A percentile compares a stretch with the other conserved stretches of the same genome.
phyloP scores from a whole-genome alignment of 768 basidiomycete genomes.

The Leccinum aurantiacum region DNA sequence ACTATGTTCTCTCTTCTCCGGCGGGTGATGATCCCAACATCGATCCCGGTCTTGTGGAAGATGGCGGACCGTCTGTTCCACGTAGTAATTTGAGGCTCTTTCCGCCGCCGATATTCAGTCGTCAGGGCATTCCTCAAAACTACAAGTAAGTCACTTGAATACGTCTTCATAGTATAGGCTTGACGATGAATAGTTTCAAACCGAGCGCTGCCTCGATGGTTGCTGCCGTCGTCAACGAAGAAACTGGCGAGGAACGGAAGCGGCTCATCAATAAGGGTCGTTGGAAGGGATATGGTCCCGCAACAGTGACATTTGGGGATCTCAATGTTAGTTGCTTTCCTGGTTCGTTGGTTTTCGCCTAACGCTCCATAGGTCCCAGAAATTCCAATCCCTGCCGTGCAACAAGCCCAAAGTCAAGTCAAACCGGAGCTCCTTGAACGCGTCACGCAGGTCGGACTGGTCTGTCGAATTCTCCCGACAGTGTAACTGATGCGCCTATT shows the following conservation, averaged over 20 bases:
- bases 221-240: slow-evolving; percentile 64
- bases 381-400: slow-evolving; percentile 59
- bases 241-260: slow-evolving; percentile 78
- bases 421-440: slow-evolving; percentile 55
- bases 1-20: slow-evolving; percentile 45
- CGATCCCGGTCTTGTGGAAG: slow-evolving; percentile 45
- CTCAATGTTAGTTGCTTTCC: slow-evolving; percentile 34
- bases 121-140: slow-evolving; percentile 73
- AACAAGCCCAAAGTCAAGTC: slow-evolving; percentile 55
- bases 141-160: slow-evolving; percentile 60
- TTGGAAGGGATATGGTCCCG: slow-evolving; percentile 83
- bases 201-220: slow-evolving; percentile 72
- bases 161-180: background rate
- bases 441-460: slow-evolving; percentile 47
- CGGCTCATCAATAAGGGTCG: slow-evolving; percentile 82
- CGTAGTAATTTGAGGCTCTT: slow-evolving; percentile 70
- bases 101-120: slow-evolving; percentile 88
- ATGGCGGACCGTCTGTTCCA: slow-evolving; percentile 20
- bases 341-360: background rate
- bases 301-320: slow-evolving; percentile 67
- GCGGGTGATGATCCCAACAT: slow-evolving; percentile 42
- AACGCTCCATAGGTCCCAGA: slow-evolving; percentile 54
- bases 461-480: slow-evolving; percentile 7
- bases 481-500: slow-evolving; percentile 2
- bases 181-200: slow-evolving; percentile 56